Conservation (phyloP, 371 early-diverging fungal species). For the Agmasoma carcini region DNA sequence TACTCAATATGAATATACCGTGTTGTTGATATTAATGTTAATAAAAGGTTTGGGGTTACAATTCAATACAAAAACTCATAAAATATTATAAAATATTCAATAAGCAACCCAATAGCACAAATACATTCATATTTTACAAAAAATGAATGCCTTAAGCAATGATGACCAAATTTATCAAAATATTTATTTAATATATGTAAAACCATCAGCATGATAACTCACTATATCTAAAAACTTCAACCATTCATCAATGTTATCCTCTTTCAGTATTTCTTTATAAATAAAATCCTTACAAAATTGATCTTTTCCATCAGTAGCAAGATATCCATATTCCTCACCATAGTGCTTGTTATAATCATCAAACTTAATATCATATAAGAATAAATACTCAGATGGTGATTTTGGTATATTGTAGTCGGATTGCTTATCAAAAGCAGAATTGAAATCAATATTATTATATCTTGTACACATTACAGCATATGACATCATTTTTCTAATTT, state of each 20-base stretch:
- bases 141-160: too few relatives aligned
- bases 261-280: neutral
- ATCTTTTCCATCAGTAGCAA: neutral
- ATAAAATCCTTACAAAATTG: neutral
- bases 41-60: too few relatives aligned
- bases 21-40: too few relatives aligned
- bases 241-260: constrained; percentile 1
- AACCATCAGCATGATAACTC: neutral
- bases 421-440: constrained; percentile 40
- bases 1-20: too few relatives aligned
- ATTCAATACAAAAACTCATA: too few relatives aligned
- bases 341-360: constrained; percentile 2
- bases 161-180: neutral
- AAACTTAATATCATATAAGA: constrained; percentile 45
- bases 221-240: neutral
- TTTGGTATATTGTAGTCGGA: constrained; percentile 85
- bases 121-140: too few relatives aligned
- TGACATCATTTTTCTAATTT: constrained; percentile 81
- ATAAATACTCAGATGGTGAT: constrained; percentile 81
- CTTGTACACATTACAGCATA: constrained; percentile 32
- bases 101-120: too few relatives aligned
- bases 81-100: too few relatives aligned
- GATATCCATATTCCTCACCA: neutral
- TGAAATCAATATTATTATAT: constrained; percentile 44
- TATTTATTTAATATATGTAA: neutral